These are phyloP conservation scores for Agaricus subrufescens DNA, from an alignment of 768 basidiomycete species.

Conservation along the genomic window DNA sequence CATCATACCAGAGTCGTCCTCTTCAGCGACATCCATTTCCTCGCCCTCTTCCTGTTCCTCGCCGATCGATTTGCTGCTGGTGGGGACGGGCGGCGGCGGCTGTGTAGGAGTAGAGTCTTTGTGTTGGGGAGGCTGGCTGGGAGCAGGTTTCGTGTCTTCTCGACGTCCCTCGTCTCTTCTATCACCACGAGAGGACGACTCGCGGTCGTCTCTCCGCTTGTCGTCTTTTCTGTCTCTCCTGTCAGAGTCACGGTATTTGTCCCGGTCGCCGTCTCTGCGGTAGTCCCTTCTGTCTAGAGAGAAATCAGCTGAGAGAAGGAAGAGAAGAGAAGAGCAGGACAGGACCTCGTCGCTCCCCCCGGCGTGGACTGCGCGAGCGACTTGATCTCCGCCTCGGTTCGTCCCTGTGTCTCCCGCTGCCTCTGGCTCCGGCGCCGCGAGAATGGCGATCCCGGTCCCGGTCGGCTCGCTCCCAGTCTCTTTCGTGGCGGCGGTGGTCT, in stretches of 20 bases:
- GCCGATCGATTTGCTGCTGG: slow-evolving; percentile 29
- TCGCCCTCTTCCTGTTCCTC: slow-evolving; percentile 39
- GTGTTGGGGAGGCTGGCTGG: slow-evolving; percentile 29
- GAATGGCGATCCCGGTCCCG: slow-evolving; percentile 37
- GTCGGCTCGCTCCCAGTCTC: slow-evolving; percentile 62
- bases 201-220: slow-evolving; percentile 29
- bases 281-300: slow-evolving; percentile 6
- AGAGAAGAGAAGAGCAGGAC: background rate
- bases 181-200: slow-evolving; percentile 17
- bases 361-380: slow-evolving; percentile 45
- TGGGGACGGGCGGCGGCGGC: background rate
- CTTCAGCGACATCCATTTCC: slow-evolving; percentile 49
- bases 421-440: slow-evolving; percentile 22
- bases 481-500: slow-evolving; percentile 53
- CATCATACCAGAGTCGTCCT: slow-evolving; percentile 80
- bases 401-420: slow-evolving; percentile 30
- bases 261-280: slow-evolving; percentile 12
- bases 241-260: slow-evolving; percentile 32
- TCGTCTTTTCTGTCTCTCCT: slow-evolving; percentile 29
- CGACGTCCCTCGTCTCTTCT: slow-evolving; percentile 29
- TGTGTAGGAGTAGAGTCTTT: slow-evolving; percentile 24
- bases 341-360: slow-evolving; percentile 18
- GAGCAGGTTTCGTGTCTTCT: slow-evolving; percentile 29
- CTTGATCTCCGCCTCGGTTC: slow-evolving; percentile 42
- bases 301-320: background rate